Evolutionary conservation across 1,284 basidiomycete species (phyloP).

Genomic region (Heliocybe sulcata): DNA sequence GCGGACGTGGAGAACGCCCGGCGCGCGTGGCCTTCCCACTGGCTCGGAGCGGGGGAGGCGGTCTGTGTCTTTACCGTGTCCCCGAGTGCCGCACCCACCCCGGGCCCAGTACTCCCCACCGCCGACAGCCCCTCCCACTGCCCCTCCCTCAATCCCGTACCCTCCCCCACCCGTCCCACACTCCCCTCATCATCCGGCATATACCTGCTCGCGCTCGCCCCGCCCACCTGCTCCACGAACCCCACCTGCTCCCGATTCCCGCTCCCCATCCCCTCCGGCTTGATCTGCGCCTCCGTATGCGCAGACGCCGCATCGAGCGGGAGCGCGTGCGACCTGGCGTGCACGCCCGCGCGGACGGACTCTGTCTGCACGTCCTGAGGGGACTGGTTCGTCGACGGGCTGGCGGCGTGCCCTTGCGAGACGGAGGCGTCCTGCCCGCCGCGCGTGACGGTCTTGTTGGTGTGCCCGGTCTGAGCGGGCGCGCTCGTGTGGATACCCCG

Average conservation of each 20-base stretch:
- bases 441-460: background rate
- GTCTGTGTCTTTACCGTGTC: background rate
- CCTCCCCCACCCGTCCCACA: background rate
- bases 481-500: too few relatives aligned
- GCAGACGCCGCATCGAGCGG: background rate
- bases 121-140: background rate
- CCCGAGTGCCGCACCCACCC: background rate
- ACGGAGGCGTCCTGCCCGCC: background rate
- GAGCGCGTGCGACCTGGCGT: background rate
- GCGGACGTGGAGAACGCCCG: background rate
- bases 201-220: background rate
- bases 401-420: background rate
- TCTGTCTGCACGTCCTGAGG: background rate
- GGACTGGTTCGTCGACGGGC: background rate
- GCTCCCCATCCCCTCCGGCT: background rate
- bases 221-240: constrained; percentile 1
- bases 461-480: too few relatives aligned
- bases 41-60: background rate
- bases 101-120: background rate
- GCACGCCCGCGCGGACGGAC: background rate
- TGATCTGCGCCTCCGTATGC: background rate
- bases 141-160: background rate
- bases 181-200: background rate
- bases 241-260: background rate
- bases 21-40: background rate